Conservation (phyloP, 352 stramenopile genomes). For the Phytophthora fragariae region DNA sequence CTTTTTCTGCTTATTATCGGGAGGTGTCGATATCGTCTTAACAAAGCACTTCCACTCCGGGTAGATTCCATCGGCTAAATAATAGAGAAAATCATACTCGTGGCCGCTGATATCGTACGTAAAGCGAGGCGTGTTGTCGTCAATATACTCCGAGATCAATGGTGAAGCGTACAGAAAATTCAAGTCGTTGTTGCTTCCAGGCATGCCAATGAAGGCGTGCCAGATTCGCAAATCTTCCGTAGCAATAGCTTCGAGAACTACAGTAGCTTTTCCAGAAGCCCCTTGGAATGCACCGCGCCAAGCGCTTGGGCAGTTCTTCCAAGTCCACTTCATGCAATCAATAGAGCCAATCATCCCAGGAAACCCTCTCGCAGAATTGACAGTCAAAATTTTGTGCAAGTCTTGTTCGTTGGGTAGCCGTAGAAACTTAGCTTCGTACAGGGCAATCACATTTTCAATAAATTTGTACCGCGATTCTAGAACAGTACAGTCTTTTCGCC, state of each 20-base stretch:
- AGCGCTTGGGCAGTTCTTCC: slow-evolving; percentile 24
- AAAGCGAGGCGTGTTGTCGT: background rate
- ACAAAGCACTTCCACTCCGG: background rate
- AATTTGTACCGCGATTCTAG: no score
- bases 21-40: background rate
- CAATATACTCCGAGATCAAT: background rate
- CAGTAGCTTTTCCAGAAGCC: background rate
- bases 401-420: no score
- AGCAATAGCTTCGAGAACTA: slow-evolving; percentile 16
- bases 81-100: background rate
- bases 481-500: no score
- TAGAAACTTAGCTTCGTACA: no score
- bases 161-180: slow-evolving; percentile 13
- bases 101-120: background rate
- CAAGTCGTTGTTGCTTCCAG: slow-evolving; percentile 9
- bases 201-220: slow-evolving; percentile 19
- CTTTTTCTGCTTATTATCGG: background rate
- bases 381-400: no score
- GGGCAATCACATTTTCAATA: no score
- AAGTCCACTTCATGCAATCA: slow-evolving; percentile 21
- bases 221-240: slow-evolving; percentile 12
- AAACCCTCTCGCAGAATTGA: slow-evolving; percentile 4
- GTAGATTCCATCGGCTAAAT: no score
- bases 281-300: slow-evolving; percentile 17
- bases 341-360: slow-evolving; percentile 6